Conservation (phyloP, 176 grass and related monocot species). For the Musa itinerans region DNA sequence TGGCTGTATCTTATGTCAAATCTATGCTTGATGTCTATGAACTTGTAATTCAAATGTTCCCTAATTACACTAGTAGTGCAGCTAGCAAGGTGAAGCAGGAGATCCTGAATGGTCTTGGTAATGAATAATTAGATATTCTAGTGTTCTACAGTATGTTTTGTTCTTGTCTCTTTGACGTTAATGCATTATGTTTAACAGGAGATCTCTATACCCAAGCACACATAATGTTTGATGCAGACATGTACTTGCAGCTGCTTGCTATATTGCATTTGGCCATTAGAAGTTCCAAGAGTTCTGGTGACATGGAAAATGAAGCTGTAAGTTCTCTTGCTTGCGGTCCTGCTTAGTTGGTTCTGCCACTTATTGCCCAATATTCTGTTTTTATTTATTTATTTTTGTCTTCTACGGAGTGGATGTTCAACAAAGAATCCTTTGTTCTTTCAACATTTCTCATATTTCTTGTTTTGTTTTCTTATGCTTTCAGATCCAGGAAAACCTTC, state of each 20-base stretch:
- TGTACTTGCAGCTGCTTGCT: conserved; percentile 84
- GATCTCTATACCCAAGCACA: conserved; percentile 87
- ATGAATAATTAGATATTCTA: conserved; percentile 5
- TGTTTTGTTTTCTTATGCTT: conserved; percentile 21
- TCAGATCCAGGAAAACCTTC: conserved; percentile 63
- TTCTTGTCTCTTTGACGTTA: neutral
- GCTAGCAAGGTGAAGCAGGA: conserved; percentile 96
- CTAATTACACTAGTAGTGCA: conserved; percentile 73
- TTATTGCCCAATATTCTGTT: neutral
- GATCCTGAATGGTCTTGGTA: conserved; percentile 92
- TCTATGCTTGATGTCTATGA: conserved; percentile 96
- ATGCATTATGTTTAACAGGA: conserved; percentile 30
- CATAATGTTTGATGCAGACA: conserved; percentile 65
- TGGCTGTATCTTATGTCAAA: conserved; percentile 67
- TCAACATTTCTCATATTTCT: too few relatives aligned
- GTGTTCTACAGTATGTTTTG: neutral
- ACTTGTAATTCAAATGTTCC: conserved; percentile 86
- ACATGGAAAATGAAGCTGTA: conserved; percentile 88
- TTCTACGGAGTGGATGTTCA: neutral
- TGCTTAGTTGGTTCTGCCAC: neutral
- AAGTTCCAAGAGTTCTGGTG: conserved; percentile 53
- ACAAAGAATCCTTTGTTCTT: too few relatives aligned
- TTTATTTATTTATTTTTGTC: conserved; percentile 20
- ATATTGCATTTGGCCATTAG: conserved; percentile 72
- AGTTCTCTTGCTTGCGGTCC: neutral